phyloP scores from a whole-genome alignment of 371 early-diverging fungal genomes.

The Neoconidiobolus thromboides region DNA sequence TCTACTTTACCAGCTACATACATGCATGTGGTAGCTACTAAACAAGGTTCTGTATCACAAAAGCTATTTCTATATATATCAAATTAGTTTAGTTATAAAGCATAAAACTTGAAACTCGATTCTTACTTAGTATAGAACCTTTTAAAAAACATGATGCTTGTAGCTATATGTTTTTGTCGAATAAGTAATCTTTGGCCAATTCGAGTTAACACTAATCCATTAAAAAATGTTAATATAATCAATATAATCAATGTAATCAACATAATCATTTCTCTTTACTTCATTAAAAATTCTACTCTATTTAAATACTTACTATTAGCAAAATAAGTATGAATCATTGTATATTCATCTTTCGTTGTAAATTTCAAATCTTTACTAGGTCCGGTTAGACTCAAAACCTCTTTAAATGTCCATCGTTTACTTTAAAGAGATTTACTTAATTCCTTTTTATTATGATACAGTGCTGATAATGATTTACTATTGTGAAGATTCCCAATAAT shows the following conservation, averaged over 20 bases:
- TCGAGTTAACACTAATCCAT: conserved; percentile 41
- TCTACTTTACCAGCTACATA: conserved; percentile 80
- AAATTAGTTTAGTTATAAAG: background rate
- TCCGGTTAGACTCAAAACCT: background rate
- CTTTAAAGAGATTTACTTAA: background rate
- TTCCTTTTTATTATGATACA: background rate
- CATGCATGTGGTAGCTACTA: conserved; percentile 59
- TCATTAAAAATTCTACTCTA: background rate
- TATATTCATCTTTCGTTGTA: background rate
- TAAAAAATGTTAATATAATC: background rate
- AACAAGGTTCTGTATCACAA: conserved; percentile 46
- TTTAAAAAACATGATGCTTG: conserved; percentile 72
- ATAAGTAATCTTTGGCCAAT: conserved; percentile 51
- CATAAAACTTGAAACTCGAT: background rate
- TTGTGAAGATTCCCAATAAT: conserved; percentile 6
- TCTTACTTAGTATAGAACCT: conserved; percentile 69
- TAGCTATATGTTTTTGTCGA: conserved; percentile 67
- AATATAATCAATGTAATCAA: too few relatives aligned
- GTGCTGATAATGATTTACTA: background rate
- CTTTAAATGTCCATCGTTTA: conserved; percentile 1
- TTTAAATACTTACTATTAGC: background rate
- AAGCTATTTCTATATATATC: conserved; percentile 33
- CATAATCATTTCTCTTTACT: background rate
- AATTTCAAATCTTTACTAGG: background rate
- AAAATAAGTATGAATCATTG: conserved; percentile 2